Evolutionary conservation across 2,329 filamentous ascomycete genomes (phyloP), one percentile per base, ranked within the genome.

Genomic region (Annulohypoxylon truncatum): DNA sequence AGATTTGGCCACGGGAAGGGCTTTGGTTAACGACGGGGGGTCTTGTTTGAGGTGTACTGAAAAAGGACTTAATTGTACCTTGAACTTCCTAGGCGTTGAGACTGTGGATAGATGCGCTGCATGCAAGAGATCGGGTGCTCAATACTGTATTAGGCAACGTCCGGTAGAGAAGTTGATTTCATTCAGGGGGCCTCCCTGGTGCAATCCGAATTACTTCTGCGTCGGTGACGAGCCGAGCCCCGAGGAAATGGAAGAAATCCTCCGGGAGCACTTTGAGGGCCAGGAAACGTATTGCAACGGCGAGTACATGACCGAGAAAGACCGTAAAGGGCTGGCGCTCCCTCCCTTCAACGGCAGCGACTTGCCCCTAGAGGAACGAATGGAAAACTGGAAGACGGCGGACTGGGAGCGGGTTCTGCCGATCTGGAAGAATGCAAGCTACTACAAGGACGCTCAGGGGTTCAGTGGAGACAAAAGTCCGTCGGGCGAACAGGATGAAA

Each of bases 21-120:
- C 12, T 1, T 22, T 76, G 0, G 54, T 62, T 1, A 31, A 72
- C 2, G 47, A 65, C 12, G 66, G 64, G 1, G 61, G 50, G 2
- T 44, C 67, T n/a, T 76, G 74, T 50, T 48, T 75, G 1, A 54
- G 70, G 6, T 76, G 74, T 29, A 42, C 33, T 2, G 64, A 71
- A 13, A 72, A 74, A 18, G 68, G 54, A 1, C 71, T 75, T 0
- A 55, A 48, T 5, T 76, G 74, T 63, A 76, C 74, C 6, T 66
- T 75, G 0, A 64, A 48, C 8, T 75, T 66, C 57, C 0, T 61
- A 3, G 70, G 66, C 1, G 42, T 59, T n/a, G 68, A 72, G 10
- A n/a, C 4, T 1, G 70, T 67, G 12, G 22, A 20, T 0, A 67
- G 66, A 54, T 76, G 74, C 50, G 58, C 64, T 1, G 73, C 69